Conservation (phyloP, 495 filamentous ascomycete species). For the Penicillium longicatenatum region DNA sequence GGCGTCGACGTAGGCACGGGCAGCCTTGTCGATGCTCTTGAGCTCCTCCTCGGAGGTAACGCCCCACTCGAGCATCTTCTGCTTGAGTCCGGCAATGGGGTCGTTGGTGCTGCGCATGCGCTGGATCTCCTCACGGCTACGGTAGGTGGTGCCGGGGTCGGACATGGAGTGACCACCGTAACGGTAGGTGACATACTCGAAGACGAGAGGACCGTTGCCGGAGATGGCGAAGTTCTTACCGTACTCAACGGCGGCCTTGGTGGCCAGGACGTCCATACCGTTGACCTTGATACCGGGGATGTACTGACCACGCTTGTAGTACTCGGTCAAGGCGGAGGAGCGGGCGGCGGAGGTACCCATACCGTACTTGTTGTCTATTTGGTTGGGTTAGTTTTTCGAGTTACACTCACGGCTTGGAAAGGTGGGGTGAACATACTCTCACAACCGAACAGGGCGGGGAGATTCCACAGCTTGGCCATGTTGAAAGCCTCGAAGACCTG, state of each 20-base stretch:
- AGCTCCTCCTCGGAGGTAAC: conserved; percentile 95
- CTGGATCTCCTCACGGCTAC: conserved; percentile 98
- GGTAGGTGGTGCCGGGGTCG: conserved; percentile 98
- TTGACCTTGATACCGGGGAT: conserved; percentile 99
- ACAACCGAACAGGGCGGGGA: conserved; percentile 93
- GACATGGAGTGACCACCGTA: conserved; percentile 99
- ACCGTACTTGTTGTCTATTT: conserved; percentile 97
- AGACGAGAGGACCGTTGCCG: conserved; percentile 88
- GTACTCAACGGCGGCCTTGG: conserved; percentile 93
- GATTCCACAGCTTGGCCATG: conserved; percentile 99
- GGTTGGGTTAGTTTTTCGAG: conserved; percentile 20
- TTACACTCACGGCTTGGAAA: background rate
- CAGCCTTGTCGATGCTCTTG: conserved; percentile 92
- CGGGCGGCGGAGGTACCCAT: conserved; percentile 98
- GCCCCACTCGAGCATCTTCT: conserved; percentile 94
- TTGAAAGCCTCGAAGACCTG: conserved; percentile 99
- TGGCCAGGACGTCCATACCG: conserved; percentile 98
- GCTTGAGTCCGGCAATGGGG: conserved; percentile 96
- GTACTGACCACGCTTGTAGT: conserved; percentile 99
- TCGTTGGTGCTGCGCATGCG: conserved; percentile 98
- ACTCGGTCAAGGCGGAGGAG: conserved; percentile 93
- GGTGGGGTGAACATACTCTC: conserved; percentile 72
- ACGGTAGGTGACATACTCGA: conserved; percentile 99
- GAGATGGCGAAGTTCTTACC: conserved; percentile 79
- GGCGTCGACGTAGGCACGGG: conserved; percentile 77